Evolutionary conservation across 169 alveolate species (phyloP).

Genomic region (Neospora caninum): DNA sequence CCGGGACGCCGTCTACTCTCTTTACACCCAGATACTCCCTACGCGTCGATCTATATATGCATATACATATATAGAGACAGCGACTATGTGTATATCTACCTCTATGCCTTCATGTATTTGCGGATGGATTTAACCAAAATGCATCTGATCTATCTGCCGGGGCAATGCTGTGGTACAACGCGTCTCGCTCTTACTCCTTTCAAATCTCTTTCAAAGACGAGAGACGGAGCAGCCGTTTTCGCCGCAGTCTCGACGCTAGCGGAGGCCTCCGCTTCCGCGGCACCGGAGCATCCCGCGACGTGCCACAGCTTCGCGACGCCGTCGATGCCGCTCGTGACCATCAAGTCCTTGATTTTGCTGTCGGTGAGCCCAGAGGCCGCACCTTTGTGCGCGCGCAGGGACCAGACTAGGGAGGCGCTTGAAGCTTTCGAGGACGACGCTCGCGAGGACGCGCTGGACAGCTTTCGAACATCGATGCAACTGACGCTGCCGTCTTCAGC

Average conservation of each 20-base stretch:
- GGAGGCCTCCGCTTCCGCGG: not conserved
- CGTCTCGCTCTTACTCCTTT: not conserved
- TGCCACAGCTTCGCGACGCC: slow-evolving; percentile 1
- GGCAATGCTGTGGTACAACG: too few relatives aligned
- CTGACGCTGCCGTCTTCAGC: slow-evolving; percentile 1
- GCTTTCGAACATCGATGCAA: not conserved
- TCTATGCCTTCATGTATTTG: not conserved
- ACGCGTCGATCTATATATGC: too few relatives aligned
- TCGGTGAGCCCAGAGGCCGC: slow-evolving; percentile 8
- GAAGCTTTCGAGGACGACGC: not conserved
- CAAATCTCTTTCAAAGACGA: not conserved
- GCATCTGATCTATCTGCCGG: too few relatives aligned
- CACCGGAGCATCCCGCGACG: not conserved
- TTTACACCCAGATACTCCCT: too few relatives aligned
- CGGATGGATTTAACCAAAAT: too few relatives aligned
- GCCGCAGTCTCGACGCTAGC: not conserved
- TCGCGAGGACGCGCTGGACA: not conserved
- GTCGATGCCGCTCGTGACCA: slow-evolving; percentile 3
- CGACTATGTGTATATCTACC: not conserved
- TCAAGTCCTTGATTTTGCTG: not conserved
- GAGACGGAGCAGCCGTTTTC: not conserved
- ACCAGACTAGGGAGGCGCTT: not conserved
- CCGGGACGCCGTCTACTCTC: too few relatives aligned
- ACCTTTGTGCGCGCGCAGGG: not conserved
- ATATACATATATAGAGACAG: too few relatives aligned